Percentiles rank a stretch among this genome's conserved stretches.
Evolutionary conservation across 2,329 filamentous ascomycete species (phyloP).

Genomic region (Xylariaceae sp.): DNA sequence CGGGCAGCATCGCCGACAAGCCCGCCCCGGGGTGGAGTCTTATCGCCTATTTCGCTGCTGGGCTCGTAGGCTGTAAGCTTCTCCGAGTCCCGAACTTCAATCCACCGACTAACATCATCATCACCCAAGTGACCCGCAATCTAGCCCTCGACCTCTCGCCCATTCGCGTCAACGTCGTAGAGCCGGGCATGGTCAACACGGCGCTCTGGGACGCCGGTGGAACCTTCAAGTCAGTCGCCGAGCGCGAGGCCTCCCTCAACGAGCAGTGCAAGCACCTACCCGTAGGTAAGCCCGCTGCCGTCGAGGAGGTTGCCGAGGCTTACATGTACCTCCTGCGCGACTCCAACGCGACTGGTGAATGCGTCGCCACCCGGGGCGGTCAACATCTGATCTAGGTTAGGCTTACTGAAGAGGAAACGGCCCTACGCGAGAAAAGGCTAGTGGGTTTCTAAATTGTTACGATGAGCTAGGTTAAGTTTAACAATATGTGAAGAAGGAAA

Average conservation of each 20-base stretch:
- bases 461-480: no score
- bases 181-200: slow-evolving; percentile 26
- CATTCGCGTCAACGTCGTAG: slow-evolving; percentile 27
- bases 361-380: slow-evolving; percentile 26
- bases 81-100: no score
- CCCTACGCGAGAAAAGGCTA: not conserved
- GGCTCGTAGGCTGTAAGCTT: slow-evolving; percentile 18
- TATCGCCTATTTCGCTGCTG: slow-evolving; percentile 21
- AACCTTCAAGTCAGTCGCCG: slow-evolving; percentile 12
- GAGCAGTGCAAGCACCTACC: slow-evolving; percentile 10
- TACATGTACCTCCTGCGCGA: slow-evolving; percentile 29
- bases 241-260: slow-evolving; percentile 9
- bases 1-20: slow-evolving; percentile 22
- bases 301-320: slow-evolving; percentile 27
- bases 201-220: slow-evolving; percentile 25
- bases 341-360: slow-evolving; percentile 27
- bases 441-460: no score
- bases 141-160: slow-evolving; percentile 28
- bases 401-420: not conserved
- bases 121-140: slow-evolving; percentile 20
- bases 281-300: slow-evolving; percentile 17
- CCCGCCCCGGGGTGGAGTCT: slow-evolving; percentile 20
- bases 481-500: no score
- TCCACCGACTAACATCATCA: not conserved
- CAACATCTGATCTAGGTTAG: slow-evolving; percentile 16